Base-by-base conservation (phyloP, 2,329 filamentous ascomycete genomes). In the Madurella mycetomatis region DNA sequence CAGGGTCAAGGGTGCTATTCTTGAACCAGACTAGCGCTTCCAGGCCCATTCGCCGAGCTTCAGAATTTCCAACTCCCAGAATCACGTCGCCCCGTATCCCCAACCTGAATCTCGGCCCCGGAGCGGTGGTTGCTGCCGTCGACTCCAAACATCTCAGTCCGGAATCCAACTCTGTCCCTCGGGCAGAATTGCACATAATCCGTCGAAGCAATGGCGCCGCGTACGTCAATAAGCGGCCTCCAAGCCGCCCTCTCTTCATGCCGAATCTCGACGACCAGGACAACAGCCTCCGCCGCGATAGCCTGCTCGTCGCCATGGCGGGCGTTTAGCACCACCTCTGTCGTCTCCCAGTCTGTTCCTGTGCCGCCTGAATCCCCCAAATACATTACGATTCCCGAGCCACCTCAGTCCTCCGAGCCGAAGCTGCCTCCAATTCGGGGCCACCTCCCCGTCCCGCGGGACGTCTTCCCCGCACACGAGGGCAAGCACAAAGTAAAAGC, bases 291-390 rank as follows among this genome's bases (percentile, higher is more conserved):
- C 25, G 19, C 51, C 41, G 15, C 48, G 39, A 15, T 51, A 30
- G 11, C 43, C 18, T 31, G 51, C 17, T 13, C 55, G 39, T n/a
- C 48, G 41, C 37, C 40, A 56, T 51, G 53, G 40, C 48, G 51
- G 2, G 30, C 44, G 11, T 66, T 67, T 56, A 64, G 57, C 67
- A 60, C 58, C 57, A 53, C 59, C 62, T 55, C 56, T 63, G 19
- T 60, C 67, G 49, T 60, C 44, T 13, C 34, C 69, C 45, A 70
- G 72, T 60, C 54, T 72, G 52, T 81, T 80, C 65, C 72, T 74
- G 59, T 92, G 60, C 86, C 87, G 16, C 92, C 94, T 47, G 89
- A 96, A 69, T 95, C 91, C 37, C 92, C 94, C 45, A 81, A 82
- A 60, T 97, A 88, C 76, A 88, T 97, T 73, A 84, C 90, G 61